Evolutionary conservation across 805 yeast species (phyloP), one percentile per base, ranked within the genome.

Genomic region (Jamesozyma piceae): DNA sequence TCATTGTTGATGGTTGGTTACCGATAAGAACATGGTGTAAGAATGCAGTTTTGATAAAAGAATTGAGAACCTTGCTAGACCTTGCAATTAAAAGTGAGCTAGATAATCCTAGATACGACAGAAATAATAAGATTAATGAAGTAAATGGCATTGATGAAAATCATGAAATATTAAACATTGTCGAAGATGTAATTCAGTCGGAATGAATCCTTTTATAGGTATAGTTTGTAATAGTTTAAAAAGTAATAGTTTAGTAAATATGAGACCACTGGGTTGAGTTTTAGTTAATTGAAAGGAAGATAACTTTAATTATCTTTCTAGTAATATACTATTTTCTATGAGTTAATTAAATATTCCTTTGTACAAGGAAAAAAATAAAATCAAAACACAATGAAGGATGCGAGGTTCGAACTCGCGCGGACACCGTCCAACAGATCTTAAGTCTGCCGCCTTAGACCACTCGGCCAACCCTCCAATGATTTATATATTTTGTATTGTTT

Each of bases 1-100:
- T 92, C 29, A 78, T 87, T 8, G 65, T 90, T 43, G 95, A 86
- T 51, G 72, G 73, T n/a, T 89, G 97, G 97, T 63, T 86, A 28
- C 94, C 96, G 0, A 72, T 90, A 11, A 71, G 85, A 47, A 86
- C 96, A 1, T 90, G 97, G 97, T 82, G 95, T 49, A 84, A 92
- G 50, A 86, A 89, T 53, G 97, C 89, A 1, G 95, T 90, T 2
- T 65, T 90, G 37, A 72, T 89, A 26, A 82, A 84, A 44, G 77
- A 81, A 45, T 63, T 90, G 43, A 67, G 95, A 52, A 55, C 63
- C 10, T 58, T 86, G 37, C 61, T 90, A 27, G 95, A 88, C 55
- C 66, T 70, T 17, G 76, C 83, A 0, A 74, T 90, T 43, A 81
- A 75, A 35, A 71, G 69, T 19, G 77, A 77, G 49, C 66, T 89